Percentiles rank a stretch among this genome's conserved stretches.
Conservation (phyloP, 805 yeast species). For the Candida tibetensis region DNA sequence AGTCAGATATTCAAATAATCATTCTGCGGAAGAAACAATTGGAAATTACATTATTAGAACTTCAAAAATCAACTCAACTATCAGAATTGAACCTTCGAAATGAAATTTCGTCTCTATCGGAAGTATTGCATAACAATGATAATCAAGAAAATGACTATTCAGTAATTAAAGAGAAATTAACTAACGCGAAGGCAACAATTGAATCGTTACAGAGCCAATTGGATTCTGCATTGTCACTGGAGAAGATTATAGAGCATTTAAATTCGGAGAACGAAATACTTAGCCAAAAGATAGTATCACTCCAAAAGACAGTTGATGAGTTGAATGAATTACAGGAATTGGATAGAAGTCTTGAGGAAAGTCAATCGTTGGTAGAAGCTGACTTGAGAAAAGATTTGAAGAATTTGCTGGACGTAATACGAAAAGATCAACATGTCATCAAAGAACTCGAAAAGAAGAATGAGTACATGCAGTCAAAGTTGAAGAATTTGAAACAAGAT, state of each 20-base stretch:
- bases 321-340: constrained; percentile 49
- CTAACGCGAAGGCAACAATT: constrained; percentile 23
- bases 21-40: constrained; percentile 35
- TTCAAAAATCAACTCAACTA: constrained; percentile 25
- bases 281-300: constrained; percentile 23
- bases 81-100: constrained; percentile 21
- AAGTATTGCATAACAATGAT: constrained; percentile 20
- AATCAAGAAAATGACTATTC: constrained; percentile 34
- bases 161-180: constrained; percentile 14
- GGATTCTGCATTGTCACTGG: constrained; percentile 36
- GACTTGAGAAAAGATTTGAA: constrained; percentile 36
- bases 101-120: constrained; percentile 16
- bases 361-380: constrained; percentile 15
- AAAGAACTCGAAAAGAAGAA: constrained; percentile 19
- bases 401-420: constrained; percentile 14
- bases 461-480: constrained; percentile 17
- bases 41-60: constrained; percentile 39
- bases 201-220: constrained; percentile 27
- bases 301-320: constrained; percentile 42
- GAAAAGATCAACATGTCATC: constrained; percentile 15
- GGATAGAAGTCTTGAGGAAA: constrained; percentile 40
- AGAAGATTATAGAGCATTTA: constrained; percentile 31
- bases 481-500: constrained; percentile 14
- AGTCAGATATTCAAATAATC: constrained; percentile 20
- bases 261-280: constrained; percentile 38